A percentile compares a stretch with the other conserved stretches of the same genome.
phyloP scores from a whole-genome alignment of 2,329 filamentous ascomycete species.

The Talaromyces amestolkiae region DNA sequence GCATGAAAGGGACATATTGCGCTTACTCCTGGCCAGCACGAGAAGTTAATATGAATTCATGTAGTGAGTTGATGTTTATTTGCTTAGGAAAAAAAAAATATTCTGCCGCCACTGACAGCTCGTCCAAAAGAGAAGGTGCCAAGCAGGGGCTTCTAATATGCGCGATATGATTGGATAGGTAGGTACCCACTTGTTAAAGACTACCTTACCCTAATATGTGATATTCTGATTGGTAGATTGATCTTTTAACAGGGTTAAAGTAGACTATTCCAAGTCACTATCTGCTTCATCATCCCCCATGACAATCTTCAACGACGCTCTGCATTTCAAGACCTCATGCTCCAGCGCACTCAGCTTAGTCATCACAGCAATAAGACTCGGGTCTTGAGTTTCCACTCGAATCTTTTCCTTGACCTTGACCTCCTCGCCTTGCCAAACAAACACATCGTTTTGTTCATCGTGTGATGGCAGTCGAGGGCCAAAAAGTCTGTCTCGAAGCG shows the following conservation, averaged over 20 bases:
- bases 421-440: slow-evolving; percentile 66
- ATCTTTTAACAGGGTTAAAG: neutral
- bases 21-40: slow-evolving; percentile 20
- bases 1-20: slow-evolving; percentile 37
- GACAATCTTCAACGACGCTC: slow-evolving; percentile 71
- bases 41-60: neutral
- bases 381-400: slow-evolving; percentile 83
- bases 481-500: slow-evolving; percentile 56
- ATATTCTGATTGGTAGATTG: slow-evolving; percentile 13
- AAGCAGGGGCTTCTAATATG: slow-evolving; percentile 15
- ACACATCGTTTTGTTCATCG: slow-evolving; percentile 76
- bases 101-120: slow-evolving; percentile 18
- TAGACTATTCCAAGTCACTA: slow-evolving; percentile 23
- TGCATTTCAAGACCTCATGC: slow-evolving; percentile 67
- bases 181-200: neutral
- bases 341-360: slow-evolving; percentile 79
- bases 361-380: slow-evolving; percentile 76
- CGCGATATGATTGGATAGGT: neutral
- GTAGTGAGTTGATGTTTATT: neutral
- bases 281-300: slow-evolving; percentile 63
- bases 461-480: slow-evolving; percentile 60
- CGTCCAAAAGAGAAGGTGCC: slow-evolving; percentile 6
- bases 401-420: slow-evolving; percentile 89
- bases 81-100: neutral
- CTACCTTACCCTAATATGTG: neutral